Conservation (phyloP, 164 flowering plant species). For the Stephania cephalantha region DNA sequence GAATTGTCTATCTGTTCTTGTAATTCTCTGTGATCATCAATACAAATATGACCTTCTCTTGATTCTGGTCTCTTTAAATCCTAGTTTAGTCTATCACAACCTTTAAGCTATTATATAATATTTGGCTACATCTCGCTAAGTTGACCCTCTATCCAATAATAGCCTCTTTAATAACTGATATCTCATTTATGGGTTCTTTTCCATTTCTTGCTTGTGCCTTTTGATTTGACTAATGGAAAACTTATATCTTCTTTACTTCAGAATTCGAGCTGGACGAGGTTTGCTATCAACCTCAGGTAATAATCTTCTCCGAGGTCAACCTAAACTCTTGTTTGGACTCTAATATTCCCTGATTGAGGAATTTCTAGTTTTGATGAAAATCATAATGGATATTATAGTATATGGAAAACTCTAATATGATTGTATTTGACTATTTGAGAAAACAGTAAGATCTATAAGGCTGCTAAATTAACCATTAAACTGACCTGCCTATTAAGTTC, state of each 20-base stretch:
- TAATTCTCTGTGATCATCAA: too few relatives aligned
- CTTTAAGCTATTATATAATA: background rate
- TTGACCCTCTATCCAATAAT: background rate
- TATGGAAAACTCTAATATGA: background rate
- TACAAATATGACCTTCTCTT: too few relatives aligned
- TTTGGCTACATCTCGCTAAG: background rate
- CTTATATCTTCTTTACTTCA: constrained; percentile 26
- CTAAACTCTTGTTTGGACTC: background rate
- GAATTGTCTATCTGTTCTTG: too few relatives aligned
- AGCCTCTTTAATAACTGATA: background rate
- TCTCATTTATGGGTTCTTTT: background rate
- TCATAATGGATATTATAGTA: background rate
- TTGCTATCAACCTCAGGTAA: constrained; percentile 64
- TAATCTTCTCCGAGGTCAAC: background rate
- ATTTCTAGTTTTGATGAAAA: background rate
- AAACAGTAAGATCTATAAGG: too few relatives aligned
- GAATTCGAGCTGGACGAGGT: constrained; percentile 64
- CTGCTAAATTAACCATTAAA: too few relatives aligned
- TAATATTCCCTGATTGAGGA: background rate
- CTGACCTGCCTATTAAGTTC: too few relatives aligned
- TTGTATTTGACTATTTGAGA: background rate
- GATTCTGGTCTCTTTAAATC: too few relatives aligned
- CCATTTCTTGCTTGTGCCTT: background rate
- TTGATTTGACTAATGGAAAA: background rate
- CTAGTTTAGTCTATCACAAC: background rate